Evolutionary conservation across 2,329 filamentous ascomycete genomes (phyloP).

Genomic region (Diplodia mutila): DNA sequence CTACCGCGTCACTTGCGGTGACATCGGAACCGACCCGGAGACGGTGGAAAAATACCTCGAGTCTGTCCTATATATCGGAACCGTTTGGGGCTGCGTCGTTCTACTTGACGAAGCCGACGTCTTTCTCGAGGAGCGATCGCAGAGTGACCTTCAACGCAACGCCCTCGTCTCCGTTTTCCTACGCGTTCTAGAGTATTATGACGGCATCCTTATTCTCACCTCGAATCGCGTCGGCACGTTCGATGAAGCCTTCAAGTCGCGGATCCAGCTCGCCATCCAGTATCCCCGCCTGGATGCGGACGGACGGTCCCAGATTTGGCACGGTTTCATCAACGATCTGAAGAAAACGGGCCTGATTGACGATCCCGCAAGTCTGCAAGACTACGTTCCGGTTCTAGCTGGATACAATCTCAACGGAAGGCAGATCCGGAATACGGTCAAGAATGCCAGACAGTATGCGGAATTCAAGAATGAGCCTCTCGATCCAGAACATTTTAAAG

Average conservation of each 20-base stretch:
- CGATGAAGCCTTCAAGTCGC: slow-evolving; percentile 19
- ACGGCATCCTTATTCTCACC: slow-evolving; percentile 23
- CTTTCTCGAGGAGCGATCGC: too few relatives aligned
- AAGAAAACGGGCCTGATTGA: too few relatives aligned
- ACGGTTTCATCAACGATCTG: slow-evolving; percentile 11
- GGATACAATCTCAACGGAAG: too few relatives aligned
- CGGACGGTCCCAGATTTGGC: slow-evolving; percentile 22
- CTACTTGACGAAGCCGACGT: too few relatives aligned
- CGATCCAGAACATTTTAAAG: too few relatives aligned
- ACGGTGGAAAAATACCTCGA: not conserved
- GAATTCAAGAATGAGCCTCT: too few relatives aligned
- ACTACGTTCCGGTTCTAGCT: too few relatives aligned
- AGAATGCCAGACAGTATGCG: too few relatives aligned
- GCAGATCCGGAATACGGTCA: too few relatives aligned
- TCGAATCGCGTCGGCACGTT: slow-evolving; percentile 12
- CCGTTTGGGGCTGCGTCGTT: not conserved
- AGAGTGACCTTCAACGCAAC: not conserved
- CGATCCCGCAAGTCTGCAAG: too few relatives aligned
- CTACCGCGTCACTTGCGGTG: slow-evolving; percentile 31
- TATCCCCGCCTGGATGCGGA: slow-evolving; percentile 16
- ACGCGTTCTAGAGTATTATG: slow-evolving; percentile 1
- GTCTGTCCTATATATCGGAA: not conserved
- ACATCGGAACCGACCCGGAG: not conserved
- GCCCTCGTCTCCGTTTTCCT: not conserved
- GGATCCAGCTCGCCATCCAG: slow-evolving; percentile 28